Conservation (phyloP, 495 filamentous ascomycete genomes). For the Tuber indicum region DNA sequence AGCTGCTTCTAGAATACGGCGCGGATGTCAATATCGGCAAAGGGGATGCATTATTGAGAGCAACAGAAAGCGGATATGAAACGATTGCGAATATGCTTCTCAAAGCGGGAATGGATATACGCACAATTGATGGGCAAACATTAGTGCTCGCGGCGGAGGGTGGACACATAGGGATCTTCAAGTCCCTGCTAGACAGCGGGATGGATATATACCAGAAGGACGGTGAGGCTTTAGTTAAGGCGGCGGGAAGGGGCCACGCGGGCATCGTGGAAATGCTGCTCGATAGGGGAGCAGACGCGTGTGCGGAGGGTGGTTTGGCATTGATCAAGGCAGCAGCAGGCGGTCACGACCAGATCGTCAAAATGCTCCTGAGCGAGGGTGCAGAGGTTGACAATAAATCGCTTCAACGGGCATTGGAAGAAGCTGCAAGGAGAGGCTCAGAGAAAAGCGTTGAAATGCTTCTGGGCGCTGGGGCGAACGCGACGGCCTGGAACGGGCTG, state of each 20-base stretch:
- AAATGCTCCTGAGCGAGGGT: constrained; percentile 4
- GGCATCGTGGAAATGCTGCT: neutral
- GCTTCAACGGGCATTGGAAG: neutral
- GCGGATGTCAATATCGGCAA: constrained; percentile 5
- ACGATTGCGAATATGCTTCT: constrained; percentile 3
- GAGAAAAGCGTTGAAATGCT: neutral
- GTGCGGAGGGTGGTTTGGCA: neutral
- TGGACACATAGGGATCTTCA: neutral
- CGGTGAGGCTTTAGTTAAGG: neutral
- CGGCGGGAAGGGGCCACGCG: neutral
- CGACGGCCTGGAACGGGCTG: neutral
- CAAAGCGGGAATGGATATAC: neutral
- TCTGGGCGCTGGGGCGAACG: neutral
- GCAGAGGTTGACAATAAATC: neutral
- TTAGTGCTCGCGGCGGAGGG: constrained; percentile 1
- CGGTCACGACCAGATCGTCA: constrained; percentile 3
- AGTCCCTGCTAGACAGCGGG: neutral
- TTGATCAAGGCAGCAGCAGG: neutral
- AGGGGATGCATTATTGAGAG: constrained; percentile 7
- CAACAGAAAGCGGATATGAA: neutral
- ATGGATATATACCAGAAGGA: constrained; percentile 2
- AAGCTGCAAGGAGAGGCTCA: neutral
- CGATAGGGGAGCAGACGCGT: neutral
- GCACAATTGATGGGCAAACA: neutral
- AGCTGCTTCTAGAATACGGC: constrained; percentile 4